A percentile compares a stretch with the other conserved stretches of the same genome.
phyloP scores from a whole-genome alignment of 2,329 filamentous ascomycete genomes.

The Alternaria arborescens region DNA sequence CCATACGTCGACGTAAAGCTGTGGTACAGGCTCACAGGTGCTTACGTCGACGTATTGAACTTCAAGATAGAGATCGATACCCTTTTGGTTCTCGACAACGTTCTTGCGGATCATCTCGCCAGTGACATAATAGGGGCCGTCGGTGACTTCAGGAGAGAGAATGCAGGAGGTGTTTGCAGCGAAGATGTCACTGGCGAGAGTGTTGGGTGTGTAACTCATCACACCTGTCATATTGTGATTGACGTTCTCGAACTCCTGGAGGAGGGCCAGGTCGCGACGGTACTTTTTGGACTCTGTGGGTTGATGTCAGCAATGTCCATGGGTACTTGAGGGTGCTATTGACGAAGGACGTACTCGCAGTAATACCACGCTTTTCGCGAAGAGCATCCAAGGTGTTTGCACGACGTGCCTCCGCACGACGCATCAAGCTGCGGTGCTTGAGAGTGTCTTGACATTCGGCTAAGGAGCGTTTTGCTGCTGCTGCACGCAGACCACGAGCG shows the following conservation, averaged over 20 bases:
- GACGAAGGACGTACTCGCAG: constrained; percentile 16
- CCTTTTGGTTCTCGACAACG: not conserved
- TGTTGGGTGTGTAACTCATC: constrained; percentile 13
- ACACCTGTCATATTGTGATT: constrained; percentile 42
- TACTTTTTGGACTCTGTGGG: constrained; percentile 24
- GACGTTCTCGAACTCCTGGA: constrained; percentile 40
- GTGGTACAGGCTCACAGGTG: not conserved
- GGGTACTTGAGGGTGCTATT: rapidly evolving
- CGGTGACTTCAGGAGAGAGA: constrained; percentile 35
- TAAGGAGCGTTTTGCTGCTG: constrained; percentile 16
- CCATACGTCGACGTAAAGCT: not conserved
- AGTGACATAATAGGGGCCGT: not conserved
- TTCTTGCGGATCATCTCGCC: not conserved
- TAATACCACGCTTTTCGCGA: constrained; percentile 38
- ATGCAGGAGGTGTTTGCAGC: constrained; percentile 36
- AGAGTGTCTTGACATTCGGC: constrained; percentile 26
- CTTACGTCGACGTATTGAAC: not conserved
- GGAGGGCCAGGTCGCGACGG: constrained; percentile 40
- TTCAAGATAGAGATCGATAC: not conserved
- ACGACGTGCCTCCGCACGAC: constrained; percentile 31
- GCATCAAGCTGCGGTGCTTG: constrained; percentile 30
- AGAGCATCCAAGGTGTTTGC: constrained; percentile 26
- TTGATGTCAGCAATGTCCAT: not conserved
- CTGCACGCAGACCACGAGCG: constrained; percentile 28
- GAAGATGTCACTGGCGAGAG: constrained; percentile 27